Percentiles rank a stretch among this genome's conserved stretches.
These are phyloP conservation scores for Cyberlindnera mycetangii DNA, from an alignment of 805 yeast species.

Conservation along the genomic window DNA sequence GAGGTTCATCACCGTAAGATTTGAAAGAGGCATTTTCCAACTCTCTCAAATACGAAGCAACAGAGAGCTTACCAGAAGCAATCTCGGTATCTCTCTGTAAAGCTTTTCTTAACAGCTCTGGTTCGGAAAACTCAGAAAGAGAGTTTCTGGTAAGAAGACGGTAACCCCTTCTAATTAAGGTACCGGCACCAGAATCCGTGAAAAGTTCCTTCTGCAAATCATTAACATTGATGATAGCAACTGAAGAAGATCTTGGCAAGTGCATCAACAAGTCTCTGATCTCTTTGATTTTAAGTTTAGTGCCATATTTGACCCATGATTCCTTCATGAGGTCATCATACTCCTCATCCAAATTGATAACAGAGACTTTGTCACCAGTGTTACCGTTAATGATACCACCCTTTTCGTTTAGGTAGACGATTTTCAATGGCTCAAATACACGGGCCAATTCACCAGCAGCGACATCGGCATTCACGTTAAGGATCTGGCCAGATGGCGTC, in stretches of 20 bases:
- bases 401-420: conserved; percentile 93
- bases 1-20: conserved; percentile 92
- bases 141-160: conserved; percentile 72
- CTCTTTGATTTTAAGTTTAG: conserved; percentile 94
- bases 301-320: conserved; percentile 98
- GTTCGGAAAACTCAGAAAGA: conserved; percentile 62
- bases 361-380: conserved; percentile 85
- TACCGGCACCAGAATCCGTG: conserved; percentile 99
- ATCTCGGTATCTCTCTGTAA: conserved; percentile 76
- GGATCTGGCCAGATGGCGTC: conserved; percentile 92
- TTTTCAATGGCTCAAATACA: conserved; percentile 94
- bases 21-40: conserved; percentile 63
- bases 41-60: conserved; percentile 75
- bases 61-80: conserved; percentile 64
- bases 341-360: conserved; percentile 94
- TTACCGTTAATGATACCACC: conserved; percentile 95
- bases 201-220: conserved; percentile 96
- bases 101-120: conserved; percentile 76
- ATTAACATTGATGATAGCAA: conserved; percentile 92
- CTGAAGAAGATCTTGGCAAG: conserved; percentile 95
- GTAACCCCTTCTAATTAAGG: conserved; percentile 96
- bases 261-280: conserved; percentile 91
- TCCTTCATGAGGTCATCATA: conserved; percentile 87
- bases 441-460: conserved; percentile 98
- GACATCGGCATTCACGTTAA: conserved; percentile 97